Evolutionary conservation across 768 basidiomycete species (phyloP), one percentile per base, ranked within the genome.

Genomic region (Tubosaeta sp.): DNA sequence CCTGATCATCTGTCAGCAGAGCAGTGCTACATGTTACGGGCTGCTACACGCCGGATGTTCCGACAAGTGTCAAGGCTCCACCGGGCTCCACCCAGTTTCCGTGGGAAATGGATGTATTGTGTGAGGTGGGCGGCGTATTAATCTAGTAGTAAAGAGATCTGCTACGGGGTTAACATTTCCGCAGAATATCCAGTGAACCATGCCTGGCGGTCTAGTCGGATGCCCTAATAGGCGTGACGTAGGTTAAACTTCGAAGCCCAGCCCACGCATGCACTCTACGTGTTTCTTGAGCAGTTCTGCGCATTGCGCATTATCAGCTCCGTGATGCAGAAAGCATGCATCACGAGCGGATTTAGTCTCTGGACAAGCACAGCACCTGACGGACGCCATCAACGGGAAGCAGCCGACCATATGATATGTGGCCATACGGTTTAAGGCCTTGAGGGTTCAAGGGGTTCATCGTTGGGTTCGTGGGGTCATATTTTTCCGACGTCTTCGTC

Each of bases 341-440:
- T 99, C 97, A 11, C 97, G 81, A n/a, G 78, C 79, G 2, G 86
- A 81, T 69, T 98, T 98, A 3, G 94, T 95, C 61, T 92, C 79
- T 2, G 93, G 94, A 65, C 95, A 98, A 39, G 95, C 95, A 65
- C 95, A 97, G 61, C 95, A 98, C 61, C 95, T 98, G 56, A 46
- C 12, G 37, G 49, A 51, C 10, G 26, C 9, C 5, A 17, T 65
- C 27, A 59, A 16, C 25, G 13, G 4, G 12, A 14, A 49, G 16
- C 8, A 13, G 22, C 1, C 1, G 5, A 17, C 17, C 2, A 4
- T 9, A 33, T 27, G 9, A 17, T 26, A 44, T 32, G 16, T 19
- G 9, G 14, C 13, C 91, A 53, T 67, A 97, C 95, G 95, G 89
- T 68, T 98, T 99, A 48, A 97, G 72, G n/a, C 94, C 94, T 62